These are phyloP conservation scores for Tephrocybe sp. DNA, from an alignment of 768 basidiomycete species.

Conservation along the genomic window DNA sequence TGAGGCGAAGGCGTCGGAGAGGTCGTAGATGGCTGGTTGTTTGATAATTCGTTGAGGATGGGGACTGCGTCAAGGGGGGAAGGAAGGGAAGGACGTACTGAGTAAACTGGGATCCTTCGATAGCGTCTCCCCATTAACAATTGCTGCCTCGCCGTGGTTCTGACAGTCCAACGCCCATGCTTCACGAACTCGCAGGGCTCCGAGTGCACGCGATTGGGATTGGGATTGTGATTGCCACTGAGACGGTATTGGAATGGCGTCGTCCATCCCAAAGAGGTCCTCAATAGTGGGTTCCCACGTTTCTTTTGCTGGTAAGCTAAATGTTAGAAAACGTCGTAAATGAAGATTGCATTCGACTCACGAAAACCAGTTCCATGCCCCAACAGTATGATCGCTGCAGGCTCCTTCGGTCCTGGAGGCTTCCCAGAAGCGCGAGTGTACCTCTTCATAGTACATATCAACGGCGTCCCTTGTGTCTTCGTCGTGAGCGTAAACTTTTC, in stretches of 20 bases:
- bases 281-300: constrained; percentile 39
- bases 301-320: constrained; percentile 32
- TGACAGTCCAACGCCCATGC: constrained; percentile 38
- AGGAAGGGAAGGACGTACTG: constrained; percentile 11
- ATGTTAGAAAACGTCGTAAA: too few species aligned
- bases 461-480: constrained; percentile 24
- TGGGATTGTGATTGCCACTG: too few species aligned
- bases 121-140: constrained; percentile 29
- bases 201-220: too few species aligned
- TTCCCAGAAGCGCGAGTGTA: constrained; percentile 18
- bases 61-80: neutral
- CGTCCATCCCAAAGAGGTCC: constrained; percentile 28
- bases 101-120: constrained; percentile 17
- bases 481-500: constrained; percentile 32
- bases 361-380: constrained; percentile 32
- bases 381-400: constrained; percentile 24
- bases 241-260: neutral
- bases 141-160: constrained; percentile 37
- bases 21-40: constrained; percentile 28
- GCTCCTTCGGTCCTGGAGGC: constrained; percentile 6
- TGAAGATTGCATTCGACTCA: too few species aligned
- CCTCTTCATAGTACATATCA: constrained; percentile 28
- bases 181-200: constrained; percentile 25
- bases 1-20: constrained; percentile 27
- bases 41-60: too few species aligned